Conservation (phyloP, 1,139 yeast species). For the Suhomyces choctaworum region DNA sequence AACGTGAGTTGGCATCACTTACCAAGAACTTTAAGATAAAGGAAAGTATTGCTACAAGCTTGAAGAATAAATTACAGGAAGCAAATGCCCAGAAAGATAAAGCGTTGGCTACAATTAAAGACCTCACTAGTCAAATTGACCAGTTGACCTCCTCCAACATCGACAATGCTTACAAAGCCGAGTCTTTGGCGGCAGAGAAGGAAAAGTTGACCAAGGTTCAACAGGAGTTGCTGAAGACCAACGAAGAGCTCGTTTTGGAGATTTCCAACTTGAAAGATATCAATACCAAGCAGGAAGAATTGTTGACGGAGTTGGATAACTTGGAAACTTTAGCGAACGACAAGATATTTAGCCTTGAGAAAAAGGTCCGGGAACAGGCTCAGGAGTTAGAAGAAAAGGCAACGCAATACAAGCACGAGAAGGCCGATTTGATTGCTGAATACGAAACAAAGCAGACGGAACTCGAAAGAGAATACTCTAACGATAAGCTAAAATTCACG, state of each 20-base stretch:
- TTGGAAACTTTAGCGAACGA: conserved; percentile 25
- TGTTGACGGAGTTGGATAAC: conserved; percentile 25
- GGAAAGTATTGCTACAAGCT: conserved; percentile 16
- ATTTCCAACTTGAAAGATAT: conserved; percentile 19
- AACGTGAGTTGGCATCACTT: conserved; percentile 32
- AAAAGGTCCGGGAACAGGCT: conserved; percentile 13
- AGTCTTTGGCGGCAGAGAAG: conserved; percentile 19
- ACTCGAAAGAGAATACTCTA: conserved; percentile 4
- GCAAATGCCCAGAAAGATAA: conserved; percentile 9
- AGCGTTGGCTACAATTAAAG: conserved; percentile 4
- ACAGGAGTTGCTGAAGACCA: conserved; percentile 15
- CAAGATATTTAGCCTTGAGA: conserved; percentile 24
- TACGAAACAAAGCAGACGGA: conserved; percentile 11
- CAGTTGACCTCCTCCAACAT: conserved; percentile 16
- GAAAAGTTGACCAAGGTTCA: conserved; percentile 16
- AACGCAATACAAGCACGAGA: conserved; percentile 15
- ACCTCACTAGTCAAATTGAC: conserved; percentile 9
- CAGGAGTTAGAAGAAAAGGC: conserved; percentile 12
- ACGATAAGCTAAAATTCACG: conserved; percentile 2
- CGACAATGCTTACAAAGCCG: conserved; percentile 17
- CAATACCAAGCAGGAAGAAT: conserved; percentile 23
- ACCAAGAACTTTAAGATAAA: conserved; percentile 29
- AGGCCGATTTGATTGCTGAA: conserved; percentile 15
- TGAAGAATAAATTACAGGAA: conserved; percentile 14
- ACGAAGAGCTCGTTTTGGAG: conserved; percentile 16